Evolutionary conservation across 208 protist genomes (phyloP).

Genomic region (Eutreptiella sp.): DNA sequence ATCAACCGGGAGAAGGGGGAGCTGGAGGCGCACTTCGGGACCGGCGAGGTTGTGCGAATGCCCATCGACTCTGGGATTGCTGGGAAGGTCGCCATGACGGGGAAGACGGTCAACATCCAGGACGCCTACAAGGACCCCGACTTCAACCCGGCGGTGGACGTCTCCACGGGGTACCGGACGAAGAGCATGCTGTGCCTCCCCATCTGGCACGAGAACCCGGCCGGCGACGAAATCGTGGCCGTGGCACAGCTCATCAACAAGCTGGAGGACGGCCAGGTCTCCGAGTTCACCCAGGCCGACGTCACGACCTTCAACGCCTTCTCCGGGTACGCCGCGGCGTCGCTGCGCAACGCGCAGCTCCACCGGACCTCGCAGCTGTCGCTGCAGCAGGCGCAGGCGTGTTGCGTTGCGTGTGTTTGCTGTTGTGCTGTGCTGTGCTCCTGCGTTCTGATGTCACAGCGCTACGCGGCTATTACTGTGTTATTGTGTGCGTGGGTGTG

Average conservation of each 20-base stretch:
- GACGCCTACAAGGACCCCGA: slow-evolving; percentile 33
- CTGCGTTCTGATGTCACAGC: too few relatives aligned
- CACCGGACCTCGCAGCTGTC: too few relatives aligned
- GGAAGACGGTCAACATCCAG: slow-evolving; percentile 27
- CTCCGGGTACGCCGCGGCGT: slow-evolving; percentile 67
- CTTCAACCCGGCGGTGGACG: slow-evolving; percentile 31
- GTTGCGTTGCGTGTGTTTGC: too few relatives aligned
- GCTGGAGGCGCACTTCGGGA: too few relatives aligned
- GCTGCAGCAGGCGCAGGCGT: too few relatives aligned
- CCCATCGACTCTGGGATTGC: not conserved
- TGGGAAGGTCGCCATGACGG: not conserved
- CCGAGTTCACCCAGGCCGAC: slow-evolving; percentile 49
- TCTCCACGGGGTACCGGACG: slow-evolving; percentile 27
- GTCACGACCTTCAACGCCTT: slow-evolving; percentile 61
- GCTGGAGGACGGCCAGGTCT: slow-evolving; percentile 44
- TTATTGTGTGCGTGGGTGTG: too few relatives aligned
- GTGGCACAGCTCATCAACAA: slow-evolving; percentile 24
- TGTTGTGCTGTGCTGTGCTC: too few relatives aligned
- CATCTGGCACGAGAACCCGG: not conserved
- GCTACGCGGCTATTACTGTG: too few relatives aligned
- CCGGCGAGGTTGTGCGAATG: too few relatives aligned
- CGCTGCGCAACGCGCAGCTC: slow-evolving; percentile 72
- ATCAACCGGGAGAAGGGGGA: too few relatives aligned
- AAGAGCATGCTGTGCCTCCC: slow-evolving; percentile 34
- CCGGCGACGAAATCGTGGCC: slow-evolving; percentile 1